Conservation (phyloP, 192 early-diverging fungal species). For the Oehlia diaphana region DNA sequence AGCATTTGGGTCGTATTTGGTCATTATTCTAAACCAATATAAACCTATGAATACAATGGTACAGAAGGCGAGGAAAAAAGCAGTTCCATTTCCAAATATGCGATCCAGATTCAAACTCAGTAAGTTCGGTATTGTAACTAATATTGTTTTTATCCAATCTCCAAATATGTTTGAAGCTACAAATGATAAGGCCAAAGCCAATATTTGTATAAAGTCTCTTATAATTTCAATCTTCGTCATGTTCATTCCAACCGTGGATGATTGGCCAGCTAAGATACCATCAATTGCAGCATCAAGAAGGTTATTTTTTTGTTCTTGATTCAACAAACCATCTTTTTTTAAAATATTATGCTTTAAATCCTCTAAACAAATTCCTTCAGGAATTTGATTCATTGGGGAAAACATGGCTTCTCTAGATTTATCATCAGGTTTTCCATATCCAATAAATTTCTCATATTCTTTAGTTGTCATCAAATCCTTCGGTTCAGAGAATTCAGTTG, state of each 20-base stretch:
- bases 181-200: constrained; percentile 34
- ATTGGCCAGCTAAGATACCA: constrained; percentile 19
- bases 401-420: constrained; percentile 32
- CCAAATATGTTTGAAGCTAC: constrained; percentile 33
- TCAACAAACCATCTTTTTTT: background rate
- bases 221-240: constrained; percentile 43
- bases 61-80: constrained; percentile 37
- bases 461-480: constrained; percentile 26
- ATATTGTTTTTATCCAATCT: constrained; percentile 34
- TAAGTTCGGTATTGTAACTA: constrained; percentile 40
- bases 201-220: constrained; percentile 44
- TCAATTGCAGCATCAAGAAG: background rate
- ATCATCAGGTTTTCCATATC: background rate
- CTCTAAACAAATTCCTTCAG: constrained; percentile 36
- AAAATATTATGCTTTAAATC: background rate
- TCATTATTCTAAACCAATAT: constrained; percentile 48
- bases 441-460: constrained; percentile 26
- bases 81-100: constrained; percentile 38
- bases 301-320: background rate
- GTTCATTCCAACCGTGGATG: constrained; percentile 33
- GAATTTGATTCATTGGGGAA: constrained; percentile 39
- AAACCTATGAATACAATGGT: constrained; percentile 32
- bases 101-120: constrained; percentile 39
- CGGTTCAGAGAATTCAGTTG: constrained; percentile 18
- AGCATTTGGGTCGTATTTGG: constrained; percentile 41